phyloP scores from a whole-genome alignment of 257 asterid species.

The Apocynum venetum region DNA sequence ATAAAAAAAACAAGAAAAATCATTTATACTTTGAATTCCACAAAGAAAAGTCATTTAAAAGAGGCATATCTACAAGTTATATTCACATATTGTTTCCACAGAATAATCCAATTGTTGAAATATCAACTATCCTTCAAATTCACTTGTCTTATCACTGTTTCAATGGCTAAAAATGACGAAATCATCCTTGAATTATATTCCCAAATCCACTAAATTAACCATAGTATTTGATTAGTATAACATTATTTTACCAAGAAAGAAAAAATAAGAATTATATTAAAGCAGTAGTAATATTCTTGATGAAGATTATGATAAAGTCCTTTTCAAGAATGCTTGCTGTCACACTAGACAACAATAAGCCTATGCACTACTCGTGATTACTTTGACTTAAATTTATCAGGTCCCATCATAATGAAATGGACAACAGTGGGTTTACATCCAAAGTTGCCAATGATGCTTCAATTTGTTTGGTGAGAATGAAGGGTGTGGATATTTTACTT shows the following conservation, averaged over 20 bases:
- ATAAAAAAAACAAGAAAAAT: neutral
- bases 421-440: conserved; percentile 10
- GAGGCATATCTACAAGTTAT: neutral
- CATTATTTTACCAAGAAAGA: neutral
- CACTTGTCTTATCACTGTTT: conserved; percentile 27
- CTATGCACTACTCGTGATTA: neutral
- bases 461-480: conserved; percentile 2
- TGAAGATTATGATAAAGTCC: conserved; percentile 17
- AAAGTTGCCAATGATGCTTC: neutral
- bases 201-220: neutral
- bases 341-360: neutral
- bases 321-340: conserved; percentile 11
- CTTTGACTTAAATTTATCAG: conserved; percentile 9
- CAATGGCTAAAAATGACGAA: conserved; percentile 21
- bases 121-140: neutral
- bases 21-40: neutral
- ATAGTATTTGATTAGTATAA: neutral
- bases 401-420: conserved; percentile 7
- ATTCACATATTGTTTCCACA: neutral
- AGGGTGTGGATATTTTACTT: neutral
- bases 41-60: neutral
- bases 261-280: neutral
- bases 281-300: neutral
- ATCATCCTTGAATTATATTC: conserved; percentile 9
- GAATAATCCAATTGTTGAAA: neutral